Evolutionary conservation across 352 stramenopile genomes (phyloP), one percentile per base, ranked within the genome.

Genomic region (Pelagophyceae sp.): DNA sequence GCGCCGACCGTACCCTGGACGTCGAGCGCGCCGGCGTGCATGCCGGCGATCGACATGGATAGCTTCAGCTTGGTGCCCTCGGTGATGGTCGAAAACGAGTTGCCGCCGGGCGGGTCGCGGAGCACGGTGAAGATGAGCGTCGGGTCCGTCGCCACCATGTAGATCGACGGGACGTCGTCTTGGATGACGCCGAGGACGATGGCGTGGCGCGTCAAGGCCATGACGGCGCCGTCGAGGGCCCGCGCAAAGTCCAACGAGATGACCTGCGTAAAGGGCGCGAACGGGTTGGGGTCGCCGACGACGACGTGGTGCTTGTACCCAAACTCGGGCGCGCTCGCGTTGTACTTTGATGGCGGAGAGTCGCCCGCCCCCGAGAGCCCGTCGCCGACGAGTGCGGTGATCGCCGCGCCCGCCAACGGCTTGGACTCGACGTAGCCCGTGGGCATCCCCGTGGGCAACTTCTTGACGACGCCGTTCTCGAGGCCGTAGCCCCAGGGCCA

Each of bases 1-100:
- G n/a, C n/a, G n/a, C n/a, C n/a, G n/a, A n/a, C n/a, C n/a, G n/a
- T n/a, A n/a, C n/a, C n/a, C n/a, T n/a, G n/a, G n/a, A n/a, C 58
- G 58, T 6, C 23, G 58, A 33, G 58, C 58, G 23, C 23, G 58
- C 58, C 58, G n/a, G n/a, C n/a, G n/a, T n/a, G n/a, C n/a, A n/a
- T n/a, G n/a, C n/a, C n/a, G n/a, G n/a, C n/a, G n/a, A 6, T 65
- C 58, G 58, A 65, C 58, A 65, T 65, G 58, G 58, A 65, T n/a
- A n/a, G 20, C 5, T 6, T 11, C 5, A 65, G 5, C 23, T n/a
- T 25, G 58, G 58, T 33, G 5, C 58, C 58, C 29, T 65, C 5
- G 5, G 6, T n/a, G 2, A 65, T 17, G 5, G 58, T 65, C 23
- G 58, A 17, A 17, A n/a, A 33, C 5, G 58, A 65, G 17, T 5